These are phyloP conservation scores for Lablab purpureus DNA, from an alignment of 306 rosid species.

Conservation along the genomic window DNA sequence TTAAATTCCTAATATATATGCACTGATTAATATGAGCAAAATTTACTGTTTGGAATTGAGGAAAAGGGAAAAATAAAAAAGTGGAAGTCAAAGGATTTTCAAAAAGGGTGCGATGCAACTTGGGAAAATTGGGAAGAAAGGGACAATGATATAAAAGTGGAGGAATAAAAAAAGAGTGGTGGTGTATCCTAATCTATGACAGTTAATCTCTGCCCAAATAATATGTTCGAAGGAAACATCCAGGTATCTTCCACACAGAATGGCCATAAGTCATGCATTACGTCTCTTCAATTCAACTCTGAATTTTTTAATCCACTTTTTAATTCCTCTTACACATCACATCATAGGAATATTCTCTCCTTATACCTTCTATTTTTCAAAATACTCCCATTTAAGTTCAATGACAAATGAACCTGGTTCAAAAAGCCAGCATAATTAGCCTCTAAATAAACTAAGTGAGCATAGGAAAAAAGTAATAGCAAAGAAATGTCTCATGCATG, in stretches of 20 bases:
- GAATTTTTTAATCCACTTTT: background rate
- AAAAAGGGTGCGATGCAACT: slow-evolving; percentile 35
- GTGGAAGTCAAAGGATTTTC: slow-evolving; percentile 40
- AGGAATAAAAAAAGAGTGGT: background rate
- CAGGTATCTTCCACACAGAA: slow-evolving; percentile 51
- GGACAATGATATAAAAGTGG: slow-evolving; percentile 22
- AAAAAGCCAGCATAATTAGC: background rate
- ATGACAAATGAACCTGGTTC: slow-evolving; percentile 3
- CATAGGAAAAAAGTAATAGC: background rate
- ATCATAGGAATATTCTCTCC: background rate
- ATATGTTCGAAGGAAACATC: slow-evolving; percentile 43
- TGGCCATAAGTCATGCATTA: slow-evolving; percentile 41
- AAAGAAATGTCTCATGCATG: slow-evolving; percentile 1
- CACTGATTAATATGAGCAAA: background rate
- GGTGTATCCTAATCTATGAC: slow-evolving; percentile 25
- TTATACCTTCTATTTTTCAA: background rate
- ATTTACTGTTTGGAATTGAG: background rate
- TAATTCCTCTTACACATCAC: background rate
- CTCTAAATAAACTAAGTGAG: background rate
- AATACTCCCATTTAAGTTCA: background rate
- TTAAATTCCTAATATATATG: no score
- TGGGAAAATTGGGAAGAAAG: slow-evolving; percentile 16
- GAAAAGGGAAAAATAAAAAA: background rate
- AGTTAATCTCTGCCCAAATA: background rate
- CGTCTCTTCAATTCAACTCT: slow-evolving; percentile 24